Conservation (phyloP, 2,329 filamentous ascomycete genomes). For the Penicillium vulpinum region DNA sequence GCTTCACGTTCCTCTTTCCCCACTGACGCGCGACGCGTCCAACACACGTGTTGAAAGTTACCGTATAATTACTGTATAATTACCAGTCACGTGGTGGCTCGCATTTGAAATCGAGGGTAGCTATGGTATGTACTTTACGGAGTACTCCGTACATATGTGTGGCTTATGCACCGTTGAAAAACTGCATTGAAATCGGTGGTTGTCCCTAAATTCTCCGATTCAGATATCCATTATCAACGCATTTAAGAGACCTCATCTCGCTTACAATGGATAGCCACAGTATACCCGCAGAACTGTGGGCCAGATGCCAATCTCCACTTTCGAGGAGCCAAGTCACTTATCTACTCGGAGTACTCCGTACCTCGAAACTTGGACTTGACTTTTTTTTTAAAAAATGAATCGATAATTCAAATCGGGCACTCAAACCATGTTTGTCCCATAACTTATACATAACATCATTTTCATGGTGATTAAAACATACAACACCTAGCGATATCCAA, state of each 20-base stretch:
- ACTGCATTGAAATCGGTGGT: not conserved
- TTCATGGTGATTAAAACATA: not conserved
- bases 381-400: not conserved
- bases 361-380: not conserved
- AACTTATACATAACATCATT: not conserved
- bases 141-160: not conserved
- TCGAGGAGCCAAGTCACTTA: not conserved
- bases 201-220: not conserved
- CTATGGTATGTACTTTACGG: too few relatives aligned
- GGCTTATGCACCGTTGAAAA: not conserved
- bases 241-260: constrained; percentile 3
- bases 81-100: not conserved
- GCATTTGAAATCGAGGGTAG: too few relatives aligned
- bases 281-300: not conserved
- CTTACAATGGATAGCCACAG: constrained; percentile 2
- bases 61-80: not conserved
- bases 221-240: not conserved
- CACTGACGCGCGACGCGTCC: constrained; percentile 7
- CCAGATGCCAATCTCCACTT: constrained; percentile 7
- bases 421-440: not conserved
- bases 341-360: too few relatives aligned
- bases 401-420: not conserved
- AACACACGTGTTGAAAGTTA: constrained; percentile 1
- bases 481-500: not conserved
- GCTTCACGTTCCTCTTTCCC: constrained; percentile 5